A percentile compares a stretch with the other conserved stretches of the same genome.
These are phyloP conservation scores for slime mould (Dictyostelium discoideum) DNA, from an alignment of 78 protist genomes.

Conservation along the genomic window DNA sequence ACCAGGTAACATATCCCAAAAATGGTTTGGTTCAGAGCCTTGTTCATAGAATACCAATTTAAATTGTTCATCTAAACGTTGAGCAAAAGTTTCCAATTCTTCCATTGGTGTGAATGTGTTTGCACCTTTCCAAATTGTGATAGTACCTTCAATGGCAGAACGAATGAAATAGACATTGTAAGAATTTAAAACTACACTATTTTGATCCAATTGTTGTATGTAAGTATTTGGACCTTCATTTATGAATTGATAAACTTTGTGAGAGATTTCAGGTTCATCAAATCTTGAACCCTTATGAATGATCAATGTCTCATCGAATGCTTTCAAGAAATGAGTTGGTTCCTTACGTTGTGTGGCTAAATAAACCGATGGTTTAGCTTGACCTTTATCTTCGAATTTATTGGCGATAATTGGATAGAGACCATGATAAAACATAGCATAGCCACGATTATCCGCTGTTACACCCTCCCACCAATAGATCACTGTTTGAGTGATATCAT, in stretches of 20 bases:
- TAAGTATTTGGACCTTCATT: neutral
- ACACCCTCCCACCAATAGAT: slow-evolving; percentile 80
- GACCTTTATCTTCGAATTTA: slow-evolving; percentile 64
- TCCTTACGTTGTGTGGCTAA: slow-evolving; percentile 45
- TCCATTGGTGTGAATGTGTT: neutral
- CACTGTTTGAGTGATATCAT: neutral
- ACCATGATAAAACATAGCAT: slow-evolving; percentile 37
- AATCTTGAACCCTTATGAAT: slow-evolving; percentile 69
- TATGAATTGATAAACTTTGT: slow-evolving; percentile 31
- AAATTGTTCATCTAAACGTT: slow-evolving; percentile 22
- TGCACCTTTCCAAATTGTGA: slow-evolving; percentile 39
- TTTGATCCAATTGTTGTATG: slow-evolving; percentile 58
- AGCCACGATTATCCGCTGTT: slow-evolving; percentile 45
- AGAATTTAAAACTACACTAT: neutral
- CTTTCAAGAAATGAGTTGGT: slow-evolving; percentile 19
- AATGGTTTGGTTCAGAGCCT: neutral
- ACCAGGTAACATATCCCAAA: slow-evolving; percentile 49
- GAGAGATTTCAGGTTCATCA: slow-evolving; percentile 38
- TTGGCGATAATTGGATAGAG: slow-evolving; percentile 46
- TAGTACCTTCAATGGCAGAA: neutral
- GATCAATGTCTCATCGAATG: neutral
- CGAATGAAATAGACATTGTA: slow-evolving; percentile 4
- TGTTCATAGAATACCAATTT: neutral
- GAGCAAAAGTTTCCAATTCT: slow-evolving; percentile 30
- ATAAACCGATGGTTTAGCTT: neutral